phyloP scores from a whole-genome alignment of 345 rosid genomes.

The Hibiscus mutabilis region DNA sequence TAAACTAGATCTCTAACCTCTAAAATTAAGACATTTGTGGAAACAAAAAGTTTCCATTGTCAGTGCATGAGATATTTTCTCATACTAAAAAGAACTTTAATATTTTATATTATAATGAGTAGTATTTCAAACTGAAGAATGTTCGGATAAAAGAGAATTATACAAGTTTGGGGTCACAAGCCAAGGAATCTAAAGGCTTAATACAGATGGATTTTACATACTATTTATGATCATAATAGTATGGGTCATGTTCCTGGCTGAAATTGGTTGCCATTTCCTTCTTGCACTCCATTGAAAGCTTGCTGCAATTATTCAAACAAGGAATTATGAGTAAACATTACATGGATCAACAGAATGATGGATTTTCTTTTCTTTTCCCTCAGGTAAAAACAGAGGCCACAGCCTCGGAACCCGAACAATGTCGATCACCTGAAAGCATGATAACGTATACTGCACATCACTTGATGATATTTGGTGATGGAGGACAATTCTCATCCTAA shows the following conservation, averaged over 20 bases:
- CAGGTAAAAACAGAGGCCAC: not conserved
- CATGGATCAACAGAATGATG: not conserved
- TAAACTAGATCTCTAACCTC: too few relatives aligned
- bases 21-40: too few relatives aligned
- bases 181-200: not conserved
- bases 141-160: too few relatives aligned
- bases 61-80: too few relatives aligned
- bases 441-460: constrained; percentile 61
- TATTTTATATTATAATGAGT: too few relatives aligned
- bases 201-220: not conserved
- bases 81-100: too few relatives aligned
- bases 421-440: constrained; percentile 53
- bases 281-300: constrained; percentile 25
- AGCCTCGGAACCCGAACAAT: too few relatives aligned
- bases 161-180: too few relatives aligned
- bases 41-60: too few relatives aligned
- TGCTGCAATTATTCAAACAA: constrained; percentile 30
- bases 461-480: constrained; percentile 76
- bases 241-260: not conserved
- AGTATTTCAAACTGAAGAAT: too few relatives aligned
- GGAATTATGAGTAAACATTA: not conserved
- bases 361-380: not conserved
- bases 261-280: constrained; percentile 27
- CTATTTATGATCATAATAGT: too few relatives aligned
- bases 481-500: constrained; percentile 73